phyloP scores from a whole-genome alignment of 768 basidiomycete species.

The Tephrocybe sp. region DNA sequence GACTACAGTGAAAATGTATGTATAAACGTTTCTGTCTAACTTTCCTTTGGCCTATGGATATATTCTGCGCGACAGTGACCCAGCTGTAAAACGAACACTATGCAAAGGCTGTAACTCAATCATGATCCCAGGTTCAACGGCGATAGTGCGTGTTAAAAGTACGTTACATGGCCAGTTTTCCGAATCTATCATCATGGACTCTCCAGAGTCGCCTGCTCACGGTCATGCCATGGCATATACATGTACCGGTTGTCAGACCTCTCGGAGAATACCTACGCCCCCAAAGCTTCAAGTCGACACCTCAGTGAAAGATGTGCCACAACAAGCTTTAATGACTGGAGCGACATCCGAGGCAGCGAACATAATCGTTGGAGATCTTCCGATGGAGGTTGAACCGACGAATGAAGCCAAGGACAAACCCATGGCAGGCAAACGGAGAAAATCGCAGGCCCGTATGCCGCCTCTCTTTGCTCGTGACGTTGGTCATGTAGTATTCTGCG shows the following conservation, averaged over 20 bases:
- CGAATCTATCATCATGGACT: neutral
- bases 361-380: neutral
- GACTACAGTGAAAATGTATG: conserved; percentile 76
- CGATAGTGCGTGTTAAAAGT: conserved; percentile 67
- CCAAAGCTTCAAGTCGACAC: conserved; percentile 29
- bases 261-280: conserved; percentile 70
- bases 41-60: neutral
- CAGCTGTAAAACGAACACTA: conserved; percentile 76
- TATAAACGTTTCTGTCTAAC: conserved; percentile 6
- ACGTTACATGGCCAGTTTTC: conserved; percentile 18
- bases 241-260: conserved; percentile 56
- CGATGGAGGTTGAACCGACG: conserved; percentile 2
- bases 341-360: neutral
- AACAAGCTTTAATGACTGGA: neutral
- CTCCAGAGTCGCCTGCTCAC: conserved; percentile 39
- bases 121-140: conserved; percentile 68
- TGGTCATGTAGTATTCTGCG: conserved; percentile 69
- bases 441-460: conserved; percentile 37
- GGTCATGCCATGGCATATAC: conserved; percentile 57
- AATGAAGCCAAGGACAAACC: neutral
- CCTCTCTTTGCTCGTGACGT: conserved; percentile 64
- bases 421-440: conserved; percentile 15
- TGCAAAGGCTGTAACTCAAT: conserved; percentile 69
- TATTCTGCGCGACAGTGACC: conserved; percentile 58
- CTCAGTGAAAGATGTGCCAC: neutral